phyloP scores from a whole-genome alignment of 208 protist species.

The Vickermania ingenoplastis region DNA sequence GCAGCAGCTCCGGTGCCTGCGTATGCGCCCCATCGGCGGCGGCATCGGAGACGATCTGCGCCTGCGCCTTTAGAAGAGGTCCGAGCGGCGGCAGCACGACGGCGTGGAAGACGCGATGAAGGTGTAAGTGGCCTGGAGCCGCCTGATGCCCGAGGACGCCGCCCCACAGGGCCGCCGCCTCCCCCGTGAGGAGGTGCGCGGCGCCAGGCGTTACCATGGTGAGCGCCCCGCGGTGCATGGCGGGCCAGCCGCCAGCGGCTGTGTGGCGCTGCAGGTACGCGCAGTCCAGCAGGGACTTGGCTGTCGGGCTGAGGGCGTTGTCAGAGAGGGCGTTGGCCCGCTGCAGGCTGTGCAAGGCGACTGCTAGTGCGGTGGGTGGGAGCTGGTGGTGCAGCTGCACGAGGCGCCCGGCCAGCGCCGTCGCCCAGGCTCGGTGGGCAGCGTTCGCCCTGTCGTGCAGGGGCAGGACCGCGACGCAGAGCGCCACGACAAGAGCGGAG shows the following conservation, averaged over 20 bases:
- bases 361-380: conserved; percentile 14
- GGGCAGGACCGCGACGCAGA: conserved; percentile 40
- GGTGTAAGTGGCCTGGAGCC: conserved; percentile 47
- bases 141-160: conserved; percentile 39
- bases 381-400: conserved; percentile 14
- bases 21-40: background rate
- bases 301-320: conserved; percentile 57
- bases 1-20: background rate
- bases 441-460: background rate
- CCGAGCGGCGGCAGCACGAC: conserved; percentile 48
- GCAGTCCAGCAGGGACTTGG: conserved; percentile 13
- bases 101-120: conserved; percentile 59
- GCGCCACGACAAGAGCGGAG: conserved; percentile 26
- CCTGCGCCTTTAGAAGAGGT: conserved; percentile 13
- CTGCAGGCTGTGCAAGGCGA: conserved; percentile 39
- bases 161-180: conserved; percentile 31
- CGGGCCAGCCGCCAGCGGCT: background rate
- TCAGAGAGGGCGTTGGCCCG: conserved; percentile 56
- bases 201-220: background rate
- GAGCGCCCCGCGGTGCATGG: background rate
- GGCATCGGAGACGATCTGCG: conserved; percentile 7
- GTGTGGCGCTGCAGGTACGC: conserved; percentile 3
- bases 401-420: conserved; percentile 1
- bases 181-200: conserved; percentile 10
- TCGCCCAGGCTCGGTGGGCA: background rate